Base-by-base conservation (phyloP, 805 yeast genomes). In the Phaffomyces opuntiae region DNA sequence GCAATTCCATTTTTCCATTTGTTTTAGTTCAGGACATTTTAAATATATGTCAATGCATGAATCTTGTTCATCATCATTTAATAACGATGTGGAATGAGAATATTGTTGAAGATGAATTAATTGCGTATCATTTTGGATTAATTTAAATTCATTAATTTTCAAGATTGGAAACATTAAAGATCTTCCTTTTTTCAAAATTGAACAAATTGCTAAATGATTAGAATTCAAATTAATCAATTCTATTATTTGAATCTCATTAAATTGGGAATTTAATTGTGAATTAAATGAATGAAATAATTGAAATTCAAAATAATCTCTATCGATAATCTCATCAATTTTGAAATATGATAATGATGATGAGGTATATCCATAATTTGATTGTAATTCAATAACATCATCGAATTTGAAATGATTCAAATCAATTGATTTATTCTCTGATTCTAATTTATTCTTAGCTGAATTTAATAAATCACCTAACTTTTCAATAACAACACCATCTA, bases 231-330 rank as follows among this genome's bases (percentile, higher is more conserved):
- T 39, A 39, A 59, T 51, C 11, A 57, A 39, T 36, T 59, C 61
- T 21, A 53, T 50, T 1, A 56, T 39, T 2, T 48, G 39, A 9
- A 44, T 24, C 9, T 39, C 16, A n/a, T 21, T 37, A n/a, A 24
- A 43, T 39, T n/a, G 3, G 19, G 16, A 29, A 13, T 26, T 17
- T 29, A 9, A 9, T 11, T 29, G 13, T 29, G 31, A 29, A 11
- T 29, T 29, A 11, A 11, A 29, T 6, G 31, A 29, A 37, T 56
- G 57, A 26, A 41, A 48, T 5, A 44, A 2, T 13, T 47, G 47
- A 12, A 53, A 47, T 38, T 57, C 50, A 38, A 59, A 59, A 46
- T 57, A 59, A 34, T 57, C 63, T 42, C 63, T 52, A 26, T 51
- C 48, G 2, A 50, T 37, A 25, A 57, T 46, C 9, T 59, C 55